phyloP scores from a whole-genome alignment of 108 stramenopile genomes.

The Skeletonema costatum region DNA sequence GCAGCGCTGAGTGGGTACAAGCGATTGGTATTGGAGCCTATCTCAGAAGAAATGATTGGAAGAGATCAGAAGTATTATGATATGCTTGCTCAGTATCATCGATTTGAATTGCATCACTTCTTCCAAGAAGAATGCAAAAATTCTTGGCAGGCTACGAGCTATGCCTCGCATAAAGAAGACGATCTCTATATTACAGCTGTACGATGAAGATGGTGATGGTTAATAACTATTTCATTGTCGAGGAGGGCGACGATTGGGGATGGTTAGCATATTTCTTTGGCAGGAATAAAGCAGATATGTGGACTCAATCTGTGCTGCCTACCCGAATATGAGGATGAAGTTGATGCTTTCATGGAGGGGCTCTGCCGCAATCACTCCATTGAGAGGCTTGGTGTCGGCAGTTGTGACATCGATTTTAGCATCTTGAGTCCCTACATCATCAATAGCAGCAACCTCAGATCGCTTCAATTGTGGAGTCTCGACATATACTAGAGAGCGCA shows the following conservation, averaged over 20 bases:
- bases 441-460: neutral
- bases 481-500: neutral
- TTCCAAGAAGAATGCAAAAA: neutral
- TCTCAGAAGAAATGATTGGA: neutral
- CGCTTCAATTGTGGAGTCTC: neutral
- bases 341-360: neutral
- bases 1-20: neutral
- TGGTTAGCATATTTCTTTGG: neutral
- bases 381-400: neutral
- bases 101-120: slow-evolving; percentile 4
- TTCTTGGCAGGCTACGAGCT: slow-evolving; percentile 1
- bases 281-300: neutral
- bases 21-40: neutral
- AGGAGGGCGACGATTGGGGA: neutral
- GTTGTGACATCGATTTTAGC: neutral
- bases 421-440: neutral
- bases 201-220: neutral
- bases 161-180: neutral
- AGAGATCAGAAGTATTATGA: neutral
- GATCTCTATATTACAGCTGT: neutral
- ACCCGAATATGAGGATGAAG: neutral
- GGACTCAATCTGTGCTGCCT: no score
- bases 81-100: neutral
- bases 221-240: neutral
- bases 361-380: neutral